Conservation (phyloP, 306 rosid genomes). For the Senna tora region DNA sequence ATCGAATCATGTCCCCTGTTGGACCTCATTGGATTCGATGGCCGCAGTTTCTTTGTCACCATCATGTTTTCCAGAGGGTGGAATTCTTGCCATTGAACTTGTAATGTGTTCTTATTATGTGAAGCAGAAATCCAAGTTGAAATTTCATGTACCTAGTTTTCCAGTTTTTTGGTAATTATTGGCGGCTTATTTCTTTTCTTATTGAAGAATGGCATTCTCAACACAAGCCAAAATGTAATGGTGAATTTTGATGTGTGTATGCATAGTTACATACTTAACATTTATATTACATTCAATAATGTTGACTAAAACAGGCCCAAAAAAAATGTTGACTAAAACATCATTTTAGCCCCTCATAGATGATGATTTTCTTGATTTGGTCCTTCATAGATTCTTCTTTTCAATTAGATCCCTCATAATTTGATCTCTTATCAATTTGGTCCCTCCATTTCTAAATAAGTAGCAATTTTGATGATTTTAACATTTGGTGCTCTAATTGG, state of each 20-base stretch:
- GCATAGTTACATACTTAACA: no score
- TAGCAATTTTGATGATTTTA: no score
- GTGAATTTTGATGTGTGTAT: background rate
- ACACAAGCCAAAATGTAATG: background rate
- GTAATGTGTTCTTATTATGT: background rate
- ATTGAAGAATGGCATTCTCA: background rate
- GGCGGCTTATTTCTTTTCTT: background rate
- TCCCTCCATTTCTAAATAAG: no score
- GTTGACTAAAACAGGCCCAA: no score
- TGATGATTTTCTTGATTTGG: no score
- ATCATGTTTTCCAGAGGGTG: conserved; percentile 11
- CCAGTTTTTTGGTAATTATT: background rate
- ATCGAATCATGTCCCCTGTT: background rate
- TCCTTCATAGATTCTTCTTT: no score
- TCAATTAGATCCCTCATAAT: no score
- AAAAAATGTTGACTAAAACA: no score
- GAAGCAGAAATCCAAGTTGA: conserved; percentile 1
- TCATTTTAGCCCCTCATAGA: no score
- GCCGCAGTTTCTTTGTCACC: background rate
- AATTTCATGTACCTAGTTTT: background rate
- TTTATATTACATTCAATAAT: no score
- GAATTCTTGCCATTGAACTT: background rate
- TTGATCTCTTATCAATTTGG: no score
- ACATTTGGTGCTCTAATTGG: no score
- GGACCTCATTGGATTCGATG: background rate